These are phyloP conservation scores for Artomyces pyxidatus DNA, from an alignment of 768 basidiomycete genomes.

Conservation along the genomic window DNA sequence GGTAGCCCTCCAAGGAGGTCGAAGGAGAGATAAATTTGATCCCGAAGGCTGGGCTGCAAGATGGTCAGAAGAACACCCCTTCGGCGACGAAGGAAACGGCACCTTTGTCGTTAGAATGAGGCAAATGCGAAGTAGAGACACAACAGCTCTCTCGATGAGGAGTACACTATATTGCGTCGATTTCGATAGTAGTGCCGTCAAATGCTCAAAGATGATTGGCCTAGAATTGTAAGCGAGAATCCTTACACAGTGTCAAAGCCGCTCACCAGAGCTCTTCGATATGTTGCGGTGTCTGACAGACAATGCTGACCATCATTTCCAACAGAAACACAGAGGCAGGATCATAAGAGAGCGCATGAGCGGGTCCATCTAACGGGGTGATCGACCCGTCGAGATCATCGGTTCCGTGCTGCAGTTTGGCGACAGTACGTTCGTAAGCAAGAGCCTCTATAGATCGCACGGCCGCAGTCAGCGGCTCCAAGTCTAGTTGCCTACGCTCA, in stretches of 20 bases:
- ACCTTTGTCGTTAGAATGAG: slow-evolving; percentile 76
- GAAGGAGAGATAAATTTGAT: slow-evolving; percentile 91
- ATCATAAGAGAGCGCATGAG: slow-evolving; percentile 73
- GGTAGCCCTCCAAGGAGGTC: slow-evolving; percentile 84
- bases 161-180: slow-evolving; percentile 81
- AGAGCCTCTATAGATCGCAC: slow-evolving; percentile 82
- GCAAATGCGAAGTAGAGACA: slow-evolving; percentile 80
- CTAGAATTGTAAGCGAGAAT: slow-evolving; percentile 30
- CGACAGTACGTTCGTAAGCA: slow-evolving; percentile 84
- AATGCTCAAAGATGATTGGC: slow-evolving; percentile 92
- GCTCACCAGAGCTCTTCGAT: slow-evolving; percentile 86
- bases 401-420: slow-evolving; percentile 59
- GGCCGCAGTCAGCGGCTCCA: slow-evolving; percentile 75
- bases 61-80: neutral
- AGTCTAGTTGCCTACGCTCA: slow-evolving; percentile 61
- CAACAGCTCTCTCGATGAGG: slow-evolving; percentile 89
- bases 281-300: slow-evolving; percentile 64
- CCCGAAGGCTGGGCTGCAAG: slow-evolving; percentile 66
- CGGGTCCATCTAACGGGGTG: slow-evolving; percentile 34
- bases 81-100: slow-evolving; percentile 16
- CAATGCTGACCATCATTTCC: slow-evolving; percentile 90
- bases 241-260: neutral
- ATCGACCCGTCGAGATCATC: slow-evolving; percentile 41
- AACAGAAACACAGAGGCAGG: slow-evolving; percentile 91
- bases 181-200: slow-evolving; percentile 70